These are phyloP conservation scores for Taiozyma onychis DNA, from an alignment of 1,139 yeast species.

Conservation along the genomic window DNA sequence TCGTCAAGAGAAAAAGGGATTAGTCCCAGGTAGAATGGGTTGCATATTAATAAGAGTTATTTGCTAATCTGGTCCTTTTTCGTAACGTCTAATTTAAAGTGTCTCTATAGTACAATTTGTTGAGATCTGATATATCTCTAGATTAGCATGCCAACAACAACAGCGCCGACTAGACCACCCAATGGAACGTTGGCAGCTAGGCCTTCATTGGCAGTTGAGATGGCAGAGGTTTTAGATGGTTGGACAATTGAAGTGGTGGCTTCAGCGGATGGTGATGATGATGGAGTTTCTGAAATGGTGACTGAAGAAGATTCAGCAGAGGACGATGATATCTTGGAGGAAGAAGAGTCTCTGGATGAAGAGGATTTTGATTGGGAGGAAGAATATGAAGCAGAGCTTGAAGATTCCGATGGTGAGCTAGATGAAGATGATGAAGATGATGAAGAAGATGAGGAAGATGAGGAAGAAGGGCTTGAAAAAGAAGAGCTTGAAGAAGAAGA, in stretches of 20 bases:
- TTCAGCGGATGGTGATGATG: not conserved
- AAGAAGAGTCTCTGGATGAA: not conserved
- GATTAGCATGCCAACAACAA: slow-evolving; percentile 18
- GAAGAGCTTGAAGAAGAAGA: not conserved
- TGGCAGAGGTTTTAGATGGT: slow-evolving; percentile 3
- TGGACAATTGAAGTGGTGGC: slow-evolving; percentile 1
- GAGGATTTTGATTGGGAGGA: not conserved
- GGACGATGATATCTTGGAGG: slow-evolving; percentile 4
- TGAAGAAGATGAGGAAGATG: slow-evolving; percentile 1
- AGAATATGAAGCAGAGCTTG: slow-evolving; percentile 1
- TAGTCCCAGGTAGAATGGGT: not conserved
- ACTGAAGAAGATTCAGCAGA: not conserved
- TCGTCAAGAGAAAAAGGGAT: slow-evolving; percentile 11
- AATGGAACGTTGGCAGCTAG: slow-evolving; percentile 24
- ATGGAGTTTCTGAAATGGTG: not conserved
- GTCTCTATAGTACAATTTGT: not conserved
- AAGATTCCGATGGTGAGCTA: not conserved
- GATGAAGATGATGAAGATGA: slow-evolving; percentile 8
- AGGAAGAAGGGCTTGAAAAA: not conserved
- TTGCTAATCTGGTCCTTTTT: not conserved
- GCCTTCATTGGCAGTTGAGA: slow-evolving; percentile 25
- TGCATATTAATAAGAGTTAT: not conserved
- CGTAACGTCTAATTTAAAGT: not conserved
- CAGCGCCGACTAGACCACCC: slow-evolving; percentile 28
- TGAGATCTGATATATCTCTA: not conserved